Evolutionary conservation across 164 flowering plant species (phyloP), one percentile per base, ranked within the genome.

Genomic region (Kalanchoe fedtschenkoi): DNA sequence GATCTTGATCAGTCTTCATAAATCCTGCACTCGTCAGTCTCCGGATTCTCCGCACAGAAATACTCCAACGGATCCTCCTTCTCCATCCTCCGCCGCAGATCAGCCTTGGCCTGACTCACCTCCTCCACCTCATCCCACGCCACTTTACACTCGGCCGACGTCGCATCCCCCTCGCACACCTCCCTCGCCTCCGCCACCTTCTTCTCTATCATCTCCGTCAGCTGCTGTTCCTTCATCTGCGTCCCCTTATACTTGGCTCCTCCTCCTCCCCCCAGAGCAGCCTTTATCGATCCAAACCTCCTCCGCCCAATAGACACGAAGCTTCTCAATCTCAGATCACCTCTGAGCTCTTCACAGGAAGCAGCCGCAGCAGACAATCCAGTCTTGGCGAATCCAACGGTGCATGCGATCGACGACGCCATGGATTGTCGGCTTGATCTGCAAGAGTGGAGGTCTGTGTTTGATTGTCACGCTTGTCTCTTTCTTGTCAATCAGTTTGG

Each of bases 61-160:
- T 64, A 72, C 51, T 83, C 86, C 24, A 83, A 69, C 0, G 91
- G 95, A 62, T 88, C 95, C 43, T 76, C 60, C 24, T 79, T 75
- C 72, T 82, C 76, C 61, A 85, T 67, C 73, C 68, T 79, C 60
- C 29, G 63, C 7, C 84, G 72, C 5, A 88, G 75, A 77, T 88
- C 78, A 14, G 95, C 91, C 71, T 83, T 88, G 17, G 95, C 91
- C 58, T 82, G 87, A 71, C 95, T 88, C 2, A 88, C 77, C 65
- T 88, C 96, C 60, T 88, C 96, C 53, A 88, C 96, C 65, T 88
- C 91, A 70, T 85, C 96, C 96, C 89, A 83, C 19, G 96, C 96
- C 22, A 88, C 91, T 70, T 75, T 85, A 71, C 91, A 85, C 75
- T 81, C 91, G 58, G 71, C 86, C 1, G 88, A 75, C 0, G 16